Evolutionary conservation across 1,284 basidiomycete genomes (phyloP), one percentile per base, ranked within the genome.

Genomic region (Flammula alnicola): DNA sequence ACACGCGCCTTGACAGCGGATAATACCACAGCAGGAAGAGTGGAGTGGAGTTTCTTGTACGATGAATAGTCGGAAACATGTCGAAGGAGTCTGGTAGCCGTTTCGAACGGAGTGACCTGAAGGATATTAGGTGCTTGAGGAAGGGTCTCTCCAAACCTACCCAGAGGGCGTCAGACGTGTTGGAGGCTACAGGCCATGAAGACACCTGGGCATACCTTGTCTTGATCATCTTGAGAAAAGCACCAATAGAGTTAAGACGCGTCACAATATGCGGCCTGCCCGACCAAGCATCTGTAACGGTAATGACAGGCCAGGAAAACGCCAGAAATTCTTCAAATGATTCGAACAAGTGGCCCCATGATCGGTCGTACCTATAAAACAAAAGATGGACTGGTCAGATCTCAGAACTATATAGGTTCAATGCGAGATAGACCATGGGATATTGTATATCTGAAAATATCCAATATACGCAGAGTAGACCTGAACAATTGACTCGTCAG

Each of bases 401-500:
- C 22, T 25, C 31, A 14, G 23, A 46, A 22, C 5, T 8, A 20
- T 2, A 30, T 19, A 51, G 60, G 80, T 81, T 37, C 14, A 14
- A 46, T 52, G 35, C 5, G 27, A 32, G 33, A 67, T 78, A 56
- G 61, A 89, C 91, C 91, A 93, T 47, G 85, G 79, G 40, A 91
- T 72, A 54, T 77, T 79, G 56, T 89, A 77, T 7, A 81, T 68
- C 63, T 93, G 89, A 62, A 93, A 93, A 62, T 89, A 78, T 1
- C 89, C 90, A 69, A 93, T 84, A 66, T 91, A 93, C 9, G 87
- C 89, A 9, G 90, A 85, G 64, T 93, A 93, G 12, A 93, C 81
- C 86, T 88, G 51, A 51, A 27, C 29, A 35, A 36, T 30, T 30
- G 29, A 10, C 47, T 43, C 52, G 17, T 47, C 46, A 31, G 38